phyloP scores from a whole-genome alignment of 2,329 filamentous ascomycete species.

The Coniella vitis region DNA sequence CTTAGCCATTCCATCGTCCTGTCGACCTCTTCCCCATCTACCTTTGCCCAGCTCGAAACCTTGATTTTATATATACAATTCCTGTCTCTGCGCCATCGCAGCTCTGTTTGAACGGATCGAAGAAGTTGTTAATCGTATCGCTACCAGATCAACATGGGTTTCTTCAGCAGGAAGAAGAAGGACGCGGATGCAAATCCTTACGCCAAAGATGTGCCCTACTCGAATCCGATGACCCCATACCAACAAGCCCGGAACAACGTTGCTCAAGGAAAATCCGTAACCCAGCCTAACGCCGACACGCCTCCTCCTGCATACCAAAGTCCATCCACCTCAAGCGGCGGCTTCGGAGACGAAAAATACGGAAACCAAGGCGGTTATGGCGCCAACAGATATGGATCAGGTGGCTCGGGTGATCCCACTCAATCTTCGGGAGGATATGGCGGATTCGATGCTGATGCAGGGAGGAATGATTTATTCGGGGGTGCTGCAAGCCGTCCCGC shows the following conservation, averaged over 20 bases:
- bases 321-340: conserved; percentile 25
- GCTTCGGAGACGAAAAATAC: conserved; percentile 49
- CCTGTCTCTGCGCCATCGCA: background rate
- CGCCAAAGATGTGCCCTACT: conserved; percentile 52
- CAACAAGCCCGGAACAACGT: conserved; percentile 35
- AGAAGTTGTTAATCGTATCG: background rate
- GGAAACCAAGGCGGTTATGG: conserved; percentile 46
- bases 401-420: conserved; percentile 24
- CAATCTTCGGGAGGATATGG: conserved; percentile 53
- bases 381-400: conserved; percentile 43
- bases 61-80: background rate
- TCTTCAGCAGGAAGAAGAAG: conserved; percentile 47
- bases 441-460: conserved; percentile 43
- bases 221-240: conserved; percentile 42
- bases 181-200: conserved; percentile 46
- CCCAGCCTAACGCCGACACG: conserved; percentile 18
- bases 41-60: background rate
- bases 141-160: conserved; percentile 26
- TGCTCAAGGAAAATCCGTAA: conserved; percentile 20
- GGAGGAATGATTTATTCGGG: conserved; percentile 54
- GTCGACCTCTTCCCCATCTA: background rate
- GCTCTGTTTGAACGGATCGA: background rate
- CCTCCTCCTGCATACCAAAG: conserved; percentile 25
- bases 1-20: background rate
- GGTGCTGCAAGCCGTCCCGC: conserved; percentile 23